These are phyloP conservation scores for Coemansia javaensis DNA, from an alignment of 192 early-diverging fungal species.

Conservation along the genomic window DNA sequence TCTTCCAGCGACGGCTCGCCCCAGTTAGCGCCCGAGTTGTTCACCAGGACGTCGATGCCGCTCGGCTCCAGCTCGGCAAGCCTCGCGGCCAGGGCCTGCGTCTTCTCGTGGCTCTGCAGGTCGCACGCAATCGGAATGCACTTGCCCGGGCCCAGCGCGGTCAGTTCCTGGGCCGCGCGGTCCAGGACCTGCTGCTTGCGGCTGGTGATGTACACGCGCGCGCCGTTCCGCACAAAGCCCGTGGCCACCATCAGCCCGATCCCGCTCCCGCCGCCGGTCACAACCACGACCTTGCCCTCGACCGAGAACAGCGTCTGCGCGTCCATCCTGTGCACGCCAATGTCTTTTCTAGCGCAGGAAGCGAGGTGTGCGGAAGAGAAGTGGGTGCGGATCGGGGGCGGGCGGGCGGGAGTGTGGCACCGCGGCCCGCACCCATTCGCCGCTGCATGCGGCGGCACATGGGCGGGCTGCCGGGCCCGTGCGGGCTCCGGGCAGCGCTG, in stretches of 20 bases:
- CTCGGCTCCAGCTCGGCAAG: conserved; percentile 56
- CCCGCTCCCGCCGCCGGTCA: conserved; percentile 72
- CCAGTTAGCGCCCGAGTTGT: conserved; percentile 72
- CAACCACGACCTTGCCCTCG: conserved; percentile 73
- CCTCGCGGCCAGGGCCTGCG: conserved; percentile 53
- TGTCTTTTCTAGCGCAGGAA: too few species aligned
- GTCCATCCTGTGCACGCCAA: conserved; percentile 36
- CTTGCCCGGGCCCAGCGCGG: conserved; percentile 59
- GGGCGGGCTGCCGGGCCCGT: too few species aligned
- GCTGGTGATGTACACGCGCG: conserved; percentile 86
- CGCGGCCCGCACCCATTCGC: too few species aligned
- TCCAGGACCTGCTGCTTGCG: conserved; percentile 63
- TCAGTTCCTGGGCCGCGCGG: conserved; percentile 64
- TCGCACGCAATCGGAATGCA: conserved; percentile 74
- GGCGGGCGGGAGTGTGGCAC: too few species aligned
- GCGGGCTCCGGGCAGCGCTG: too few species aligned
- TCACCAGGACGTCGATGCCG: conserved; percentile 75
- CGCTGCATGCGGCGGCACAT: too few species aligned
- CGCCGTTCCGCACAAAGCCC: conserved; percentile 80
- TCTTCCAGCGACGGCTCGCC: conserved; percentile 27
- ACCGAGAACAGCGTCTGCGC: conserved; percentile 57
- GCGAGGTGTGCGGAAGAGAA: too few species aligned
- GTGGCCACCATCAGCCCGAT: conserved; percentile 55
- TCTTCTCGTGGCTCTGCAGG: conserved; percentile 57
- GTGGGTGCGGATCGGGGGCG: not conserved